Evolutionary conservation across 129 eudicot genomes (phyloP).

Genomic region (Saposhnikovia divaricata): DNA sequence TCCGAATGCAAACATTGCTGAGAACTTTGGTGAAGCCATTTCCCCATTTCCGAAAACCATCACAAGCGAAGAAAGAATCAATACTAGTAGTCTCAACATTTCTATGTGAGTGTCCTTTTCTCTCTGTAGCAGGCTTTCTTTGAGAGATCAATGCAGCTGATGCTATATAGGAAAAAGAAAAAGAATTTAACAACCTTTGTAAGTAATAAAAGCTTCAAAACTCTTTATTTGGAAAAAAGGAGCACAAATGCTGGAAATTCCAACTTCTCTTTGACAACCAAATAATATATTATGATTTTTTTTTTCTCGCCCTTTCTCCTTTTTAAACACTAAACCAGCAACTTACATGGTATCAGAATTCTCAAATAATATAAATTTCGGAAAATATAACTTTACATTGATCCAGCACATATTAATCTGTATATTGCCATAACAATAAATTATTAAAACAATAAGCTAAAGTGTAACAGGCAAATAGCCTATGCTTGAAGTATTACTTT

Average conservation of each 20-base stretch:
- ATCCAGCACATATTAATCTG: not conserved
- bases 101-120: not conserved
- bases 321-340: not conserved
- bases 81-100: not conserved
- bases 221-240: not conserved
- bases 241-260: not conserved
- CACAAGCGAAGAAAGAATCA: not conserved
- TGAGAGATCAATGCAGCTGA: not conserved
- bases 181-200: not conserved
- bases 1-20: constrained; percentile 65
- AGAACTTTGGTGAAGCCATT: constrained; percentile 6
- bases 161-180: no score
- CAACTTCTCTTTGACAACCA: not conserved
- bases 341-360: not conserved
- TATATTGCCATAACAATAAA: not conserved
- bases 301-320: not conserved
- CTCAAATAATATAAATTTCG: not conserved
- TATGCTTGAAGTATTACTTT: not conserved
- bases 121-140: not conserved
- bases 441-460: not conserved
- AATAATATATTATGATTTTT: not conserved
- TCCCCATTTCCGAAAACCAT: not conserved
- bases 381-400: not conserved
- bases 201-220: not conserved
- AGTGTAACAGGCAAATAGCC: not conserved